phyloP scores from a whole-genome alignment of 2,329 filamentous ascomycete genomes.

The Botrytis aclada region DNA sequence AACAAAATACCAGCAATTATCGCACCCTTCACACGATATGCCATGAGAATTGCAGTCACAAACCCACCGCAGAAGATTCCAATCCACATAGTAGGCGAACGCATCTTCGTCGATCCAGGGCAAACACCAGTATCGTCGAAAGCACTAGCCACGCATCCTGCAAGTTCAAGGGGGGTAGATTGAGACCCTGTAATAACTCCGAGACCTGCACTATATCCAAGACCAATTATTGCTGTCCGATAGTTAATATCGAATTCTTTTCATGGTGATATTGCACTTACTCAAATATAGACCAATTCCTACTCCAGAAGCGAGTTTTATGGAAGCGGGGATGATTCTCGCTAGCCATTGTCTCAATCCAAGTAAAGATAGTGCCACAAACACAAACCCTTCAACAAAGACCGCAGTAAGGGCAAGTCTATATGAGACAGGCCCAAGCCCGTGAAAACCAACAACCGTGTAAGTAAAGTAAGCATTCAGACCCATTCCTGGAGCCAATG shows the following conservation, averaged over 20 bases:
- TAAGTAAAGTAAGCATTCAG: conserved; percentile 89
- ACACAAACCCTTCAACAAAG: conserved; percentile 85
- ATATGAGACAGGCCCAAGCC: conserved; percentile 70
- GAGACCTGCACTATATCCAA: conserved; percentile 80
- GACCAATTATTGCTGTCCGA: conserved; percentile 57
- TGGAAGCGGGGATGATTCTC: conserved; percentile 76
- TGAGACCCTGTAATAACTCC: conserved; percentile 69
- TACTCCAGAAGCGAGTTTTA: conserved; percentile 82
- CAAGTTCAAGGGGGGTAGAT: conserved; percentile 69
- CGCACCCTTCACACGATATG: conserved; percentile 83
- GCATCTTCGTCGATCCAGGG: conserved; percentile 66
- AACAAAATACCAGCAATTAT: conserved; percentile 80
- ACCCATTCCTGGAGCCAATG: conserved; percentile 74
- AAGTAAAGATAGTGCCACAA: conserved; percentile 73
- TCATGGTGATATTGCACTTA: neutral
- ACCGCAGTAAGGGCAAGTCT: conserved; percentile 77
- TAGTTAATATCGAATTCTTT: neutral
- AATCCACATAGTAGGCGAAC: conserved; percentile 79
- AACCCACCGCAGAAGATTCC: conserved; percentile 85
- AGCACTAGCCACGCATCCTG: conserved; percentile 47
- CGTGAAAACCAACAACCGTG: conserved; percentile 71
- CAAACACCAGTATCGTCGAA: conserved; percentile 53
- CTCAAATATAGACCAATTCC: conserved; percentile 74
- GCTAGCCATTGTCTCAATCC: conserved; percentile 88
- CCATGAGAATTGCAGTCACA: conserved; percentile 74